Evolutionary conservation across 495 filamentous ascomycete genomes (phyloP).

Genomic region (Penicillium paradoxum): DNA sequence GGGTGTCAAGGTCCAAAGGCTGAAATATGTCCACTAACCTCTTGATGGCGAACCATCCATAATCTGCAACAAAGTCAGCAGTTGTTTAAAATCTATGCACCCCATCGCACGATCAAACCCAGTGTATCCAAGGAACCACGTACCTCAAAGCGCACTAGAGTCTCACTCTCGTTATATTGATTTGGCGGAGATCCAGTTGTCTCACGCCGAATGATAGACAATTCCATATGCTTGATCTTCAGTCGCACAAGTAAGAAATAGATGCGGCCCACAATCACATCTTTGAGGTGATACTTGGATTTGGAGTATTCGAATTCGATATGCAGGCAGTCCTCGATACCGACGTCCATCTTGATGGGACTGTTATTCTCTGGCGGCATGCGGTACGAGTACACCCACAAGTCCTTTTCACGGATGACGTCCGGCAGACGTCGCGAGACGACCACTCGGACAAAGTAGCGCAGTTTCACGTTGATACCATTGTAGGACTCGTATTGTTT

Average conservation of each 20-base stretch:
- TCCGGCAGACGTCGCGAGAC: constrained; percentile 96
- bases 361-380: constrained; percentile 97
- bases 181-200: constrained; percentile 98
- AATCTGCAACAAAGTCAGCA: constrained; percentile 55
- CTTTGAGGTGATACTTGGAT: constrained; percentile 98
- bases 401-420: constrained; percentile 97
- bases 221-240: constrained; percentile 99
- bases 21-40: constrained; percentile 44
- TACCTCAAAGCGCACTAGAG: constrained; percentile 94
- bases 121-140: constrained; percentile 17
- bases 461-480: constrained; percentile 97
- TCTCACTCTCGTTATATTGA: constrained; percentile 99
- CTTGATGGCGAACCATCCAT: constrained; percentile 97
- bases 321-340: constrained; percentile 98
- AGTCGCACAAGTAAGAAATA: constrained; percentile 96
- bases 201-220: constrained; percentile 95
- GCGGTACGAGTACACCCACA: constrained; percentile 99
- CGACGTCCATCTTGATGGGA: constrained; percentile 99
- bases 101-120: background rate
- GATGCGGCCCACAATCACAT: constrained; percentile 98
- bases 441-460: constrained; percentile 96
- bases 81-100: background rate
- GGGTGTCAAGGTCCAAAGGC: background rate
- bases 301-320: constrained; percentile 99
- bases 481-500: constrained; percentile 99